These are phyloP conservation scores for Prunus dulcis DNA, from an alignment of 306 rosid species.

Conservation along the genomic window DNA sequence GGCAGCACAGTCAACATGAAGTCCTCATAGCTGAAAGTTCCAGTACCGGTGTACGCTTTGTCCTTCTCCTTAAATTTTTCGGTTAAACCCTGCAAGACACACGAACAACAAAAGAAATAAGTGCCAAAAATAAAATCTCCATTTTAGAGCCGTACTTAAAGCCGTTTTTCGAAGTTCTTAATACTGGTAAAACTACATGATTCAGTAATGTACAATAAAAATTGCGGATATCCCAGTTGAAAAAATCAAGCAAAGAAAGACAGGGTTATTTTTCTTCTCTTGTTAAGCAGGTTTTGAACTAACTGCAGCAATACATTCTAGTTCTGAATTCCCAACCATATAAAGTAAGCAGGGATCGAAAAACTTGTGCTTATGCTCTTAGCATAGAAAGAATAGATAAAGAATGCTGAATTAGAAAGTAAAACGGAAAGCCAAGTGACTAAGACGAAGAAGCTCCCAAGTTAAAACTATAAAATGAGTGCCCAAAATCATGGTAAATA, in stretches of 20 bases:
- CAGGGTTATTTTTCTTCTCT: neutral
- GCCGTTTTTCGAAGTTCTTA: neutral
- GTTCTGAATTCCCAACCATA: neutral
- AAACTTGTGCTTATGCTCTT: neutral
- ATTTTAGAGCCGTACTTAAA: neutral
- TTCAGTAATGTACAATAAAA: neutral
- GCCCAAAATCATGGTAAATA: neutral
- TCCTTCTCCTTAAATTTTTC: conserved; percentile 97
- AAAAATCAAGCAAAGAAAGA: neutral
- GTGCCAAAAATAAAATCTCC: no score
- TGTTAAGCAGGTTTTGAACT: neutral
- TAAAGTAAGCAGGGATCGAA: neutral
- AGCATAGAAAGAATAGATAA: neutral
- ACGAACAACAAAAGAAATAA: neutral
- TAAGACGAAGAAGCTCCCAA: neutral
- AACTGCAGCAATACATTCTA: neutral
- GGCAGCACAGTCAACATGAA: conserved; percentile 97
- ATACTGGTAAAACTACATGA: neutral
- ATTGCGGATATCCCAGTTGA: neutral
- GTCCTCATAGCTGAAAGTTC: conserved; percentile 74
- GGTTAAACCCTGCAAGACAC: conserved; percentile 66
- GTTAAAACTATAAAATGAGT: neutral
- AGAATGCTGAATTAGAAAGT: neutral
- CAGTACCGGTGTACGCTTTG: conserved; percentile 57
- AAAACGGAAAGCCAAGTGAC: neutral